Evolutionary conservation across 768 basidiomycete genomes (phyloP).

Genomic region (Hemileccinum impolitum): DNA sequence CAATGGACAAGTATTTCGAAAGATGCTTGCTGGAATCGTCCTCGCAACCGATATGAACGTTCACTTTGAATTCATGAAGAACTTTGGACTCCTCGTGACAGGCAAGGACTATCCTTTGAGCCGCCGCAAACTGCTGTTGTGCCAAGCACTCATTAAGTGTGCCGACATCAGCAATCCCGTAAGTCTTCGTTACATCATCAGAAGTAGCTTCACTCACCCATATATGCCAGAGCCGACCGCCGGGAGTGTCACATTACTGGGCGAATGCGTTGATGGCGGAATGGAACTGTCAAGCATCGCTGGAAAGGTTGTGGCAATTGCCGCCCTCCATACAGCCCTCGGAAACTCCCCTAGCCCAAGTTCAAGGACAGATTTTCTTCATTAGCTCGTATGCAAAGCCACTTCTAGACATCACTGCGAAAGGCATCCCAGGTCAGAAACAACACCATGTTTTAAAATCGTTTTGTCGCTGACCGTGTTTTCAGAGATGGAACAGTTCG

Average conservation of each 20-base stretch:
- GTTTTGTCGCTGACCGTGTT: constrained; percentile 9
- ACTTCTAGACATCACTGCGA: constrained; percentile 70
- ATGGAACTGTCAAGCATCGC: constrained; percentile 86
- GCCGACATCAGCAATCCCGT: constrained; percentile 99
- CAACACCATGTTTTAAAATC: background rate
- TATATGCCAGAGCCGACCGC: constrained; percentile 74
- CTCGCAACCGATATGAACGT: constrained; percentile 95
- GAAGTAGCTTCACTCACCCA: constrained; percentile 6
- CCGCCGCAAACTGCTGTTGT: constrained; percentile 64
- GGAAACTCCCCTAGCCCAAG: constrained; percentile 58
- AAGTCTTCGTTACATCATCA: constrained; percentile 32
- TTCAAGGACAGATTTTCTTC: constrained; percentile 86
- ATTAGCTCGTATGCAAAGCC: constrained; percentile 80
- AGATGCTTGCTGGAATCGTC: constrained; percentile 75
- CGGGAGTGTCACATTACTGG: constrained; percentile 91
- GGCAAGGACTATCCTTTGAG: constrained; percentile 39
- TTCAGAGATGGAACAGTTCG: constrained; percentile 66
- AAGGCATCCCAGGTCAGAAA: constrained; percentile 66
- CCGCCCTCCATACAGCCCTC: constrained; percentile 51
- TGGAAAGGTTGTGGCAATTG: constrained; percentile 77
- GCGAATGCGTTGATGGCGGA: constrained; percentile 83
- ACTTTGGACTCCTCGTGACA: constrained; percentile 50
- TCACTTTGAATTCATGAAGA: constrained; percentile 78
- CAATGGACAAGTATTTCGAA: constrained; percentile 50
- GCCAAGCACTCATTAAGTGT: constrained; percentile 93